phyloP scores from a whole-genome alignment of 768 basidiomycete genomes.

The Mrakia gelida region DNA sequence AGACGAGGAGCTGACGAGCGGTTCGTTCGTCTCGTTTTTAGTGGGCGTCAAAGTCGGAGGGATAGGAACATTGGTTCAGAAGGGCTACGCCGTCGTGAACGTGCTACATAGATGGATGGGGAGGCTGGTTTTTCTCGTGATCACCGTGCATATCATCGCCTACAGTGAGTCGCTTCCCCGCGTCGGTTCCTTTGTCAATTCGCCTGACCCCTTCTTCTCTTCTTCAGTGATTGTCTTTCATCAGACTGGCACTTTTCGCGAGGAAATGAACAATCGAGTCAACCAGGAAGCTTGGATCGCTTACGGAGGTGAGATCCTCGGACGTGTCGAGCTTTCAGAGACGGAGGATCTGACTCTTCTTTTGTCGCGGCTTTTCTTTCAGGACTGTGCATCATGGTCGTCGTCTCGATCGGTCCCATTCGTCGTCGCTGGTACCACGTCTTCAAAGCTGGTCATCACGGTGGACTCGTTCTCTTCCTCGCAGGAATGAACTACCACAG shows the following conservation, averaged over 20 bases:
- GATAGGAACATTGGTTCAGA: constrained; percentile 34
- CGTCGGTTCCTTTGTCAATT: neutral
- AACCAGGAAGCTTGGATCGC: constrained; percentile 32
- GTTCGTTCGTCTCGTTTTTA: neutral
- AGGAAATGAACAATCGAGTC: constrained; percentile 31
- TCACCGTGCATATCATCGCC: constrained; percentile 35
- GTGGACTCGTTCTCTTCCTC: constrained; percentile 36
- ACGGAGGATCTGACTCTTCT: neutral
- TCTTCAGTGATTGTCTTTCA: constrained; percentile 24
- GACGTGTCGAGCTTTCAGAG: neutral
- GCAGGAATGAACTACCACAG: constrained; percentile 32
- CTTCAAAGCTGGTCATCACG: constrained; percentile 38
- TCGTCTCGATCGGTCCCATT: constrained; percentile 31
- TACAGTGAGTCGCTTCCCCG: constrained; percentile 30
- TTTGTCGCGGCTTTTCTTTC: neutral
- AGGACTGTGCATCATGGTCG: constrained; percentile 18
- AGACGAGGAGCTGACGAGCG: too few species aligned
- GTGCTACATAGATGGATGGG: constrained; percentile 37
- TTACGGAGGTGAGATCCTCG: constrained; percentile 24
- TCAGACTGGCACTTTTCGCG: neutral
- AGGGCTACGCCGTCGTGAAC: constrained; percentile 35
- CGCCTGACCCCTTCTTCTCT: neutral
- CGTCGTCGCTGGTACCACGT: constrained; percentile 34
- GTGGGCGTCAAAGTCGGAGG: constrained; percentile 35
- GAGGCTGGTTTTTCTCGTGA: constrained; percentile 34